These are phyloP conservation scores for Anisogramma anomala DNA, from an alignment of 2,329 filamentous ascomycete genomes.

Conservation along the genomic window DNA sequence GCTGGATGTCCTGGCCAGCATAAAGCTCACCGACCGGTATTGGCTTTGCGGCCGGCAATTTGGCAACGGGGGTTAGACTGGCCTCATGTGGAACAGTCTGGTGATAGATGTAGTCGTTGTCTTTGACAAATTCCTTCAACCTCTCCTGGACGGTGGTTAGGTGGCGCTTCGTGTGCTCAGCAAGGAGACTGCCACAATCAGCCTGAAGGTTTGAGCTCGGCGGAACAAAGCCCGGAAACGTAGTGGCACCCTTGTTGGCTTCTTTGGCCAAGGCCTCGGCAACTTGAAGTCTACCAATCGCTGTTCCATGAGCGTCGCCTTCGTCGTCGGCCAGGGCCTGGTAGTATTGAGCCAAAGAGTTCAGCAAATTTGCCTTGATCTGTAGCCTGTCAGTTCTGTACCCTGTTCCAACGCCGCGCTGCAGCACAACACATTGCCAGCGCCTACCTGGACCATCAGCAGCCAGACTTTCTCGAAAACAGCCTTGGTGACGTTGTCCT, in stretches of 20 bases:
- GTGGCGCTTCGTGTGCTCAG: conserved; percentile 79
- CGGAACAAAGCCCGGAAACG: conserved; percentile 69
- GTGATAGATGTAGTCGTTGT: conserved; percentile 98
- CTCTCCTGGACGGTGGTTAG: conserved; percentile 70
- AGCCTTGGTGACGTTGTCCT: conserved; percentile 82
- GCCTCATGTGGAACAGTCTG: conserved; percentile 81
- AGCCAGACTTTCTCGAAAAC: conserved; percentile 95
- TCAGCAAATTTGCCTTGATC: conserved; percentile 72
- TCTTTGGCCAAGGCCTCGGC: conserved; percentile 71
- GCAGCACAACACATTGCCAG: background rate
- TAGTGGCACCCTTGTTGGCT: conserved; percentile 62
- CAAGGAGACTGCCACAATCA: conserved; percentile 62
- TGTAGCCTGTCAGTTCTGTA: conserved; percentile 22
- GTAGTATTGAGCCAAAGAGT: conserved; percentile 82
- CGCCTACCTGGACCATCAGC: conserved; percentile 60
- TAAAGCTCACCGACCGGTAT: conserved; percentile 96
- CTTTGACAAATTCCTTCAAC: conserved; percentile 64
- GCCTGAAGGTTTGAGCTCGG: conserved; percentile 72
- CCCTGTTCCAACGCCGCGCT: too few relatives aligned
- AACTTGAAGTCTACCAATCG: conserved; percentile 70
- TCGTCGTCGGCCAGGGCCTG: conserved; percentile 88
- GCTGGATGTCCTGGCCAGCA: conserved; percentile 90
- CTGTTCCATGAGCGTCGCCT: conserved; percentile 72
- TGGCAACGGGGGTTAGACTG: conserved; percentile 68
- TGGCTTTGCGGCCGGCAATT: conserved; percentile 88